These are phyloP conservation scores for Pharnaceum exiguum DNA, from an alignment of 148 eudicot species.

Conservation along the genomic window DNA sequence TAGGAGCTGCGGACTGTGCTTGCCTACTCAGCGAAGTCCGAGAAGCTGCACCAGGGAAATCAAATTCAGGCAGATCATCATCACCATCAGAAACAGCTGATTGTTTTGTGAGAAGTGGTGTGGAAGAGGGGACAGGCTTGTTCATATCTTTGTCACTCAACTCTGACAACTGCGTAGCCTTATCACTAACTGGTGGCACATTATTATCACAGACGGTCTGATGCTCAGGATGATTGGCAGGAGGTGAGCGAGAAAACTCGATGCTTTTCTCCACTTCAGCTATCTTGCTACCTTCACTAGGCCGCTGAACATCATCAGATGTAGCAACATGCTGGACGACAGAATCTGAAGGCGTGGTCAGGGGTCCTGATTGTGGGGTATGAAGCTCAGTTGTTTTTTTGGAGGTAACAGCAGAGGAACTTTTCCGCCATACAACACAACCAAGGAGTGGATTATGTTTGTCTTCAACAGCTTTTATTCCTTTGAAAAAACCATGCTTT, in stretches of 20 bases:
- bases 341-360: constrained; percentile 27
- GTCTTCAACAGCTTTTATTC: constrained; percentile 44
- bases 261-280: constrained; percentile 17
- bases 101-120: constrained; percentile 20
- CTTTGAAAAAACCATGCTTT: constrained; percentile 68
- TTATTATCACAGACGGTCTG: constrained; percentile 5
- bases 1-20: constrained; percentile 19
- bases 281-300: constrained; percentile 7
- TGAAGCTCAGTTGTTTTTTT: constrained; percentile 21
- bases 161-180: constrained; percentile 12
- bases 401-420: constrained; percentile 26
- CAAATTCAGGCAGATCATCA: constrained; percentile 84
- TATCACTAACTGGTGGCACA: constrained; percentile 2
- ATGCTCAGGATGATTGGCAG: constrained; percentile 3
- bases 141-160: constrained; percentile 20
- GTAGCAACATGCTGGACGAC: constrained; percentile 8
- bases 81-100: constrained; percentile 30
- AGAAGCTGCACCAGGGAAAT: constrained; percentile 38
- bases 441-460: constrained; percentile 53
- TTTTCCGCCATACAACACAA: constrained; percentile 76
- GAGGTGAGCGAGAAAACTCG: constrained; percentile 7
- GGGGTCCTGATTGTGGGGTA: constrained; percentile 16
- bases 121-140: constrained; percentile 14
- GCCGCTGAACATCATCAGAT: background rate
- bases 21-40: constrained; percentile 13